These are phyloP conservation scores for Pseudoturritis turrita DNA, from an alignment of 345 rosid genomes.

Conservation along the genomic window DNA sequence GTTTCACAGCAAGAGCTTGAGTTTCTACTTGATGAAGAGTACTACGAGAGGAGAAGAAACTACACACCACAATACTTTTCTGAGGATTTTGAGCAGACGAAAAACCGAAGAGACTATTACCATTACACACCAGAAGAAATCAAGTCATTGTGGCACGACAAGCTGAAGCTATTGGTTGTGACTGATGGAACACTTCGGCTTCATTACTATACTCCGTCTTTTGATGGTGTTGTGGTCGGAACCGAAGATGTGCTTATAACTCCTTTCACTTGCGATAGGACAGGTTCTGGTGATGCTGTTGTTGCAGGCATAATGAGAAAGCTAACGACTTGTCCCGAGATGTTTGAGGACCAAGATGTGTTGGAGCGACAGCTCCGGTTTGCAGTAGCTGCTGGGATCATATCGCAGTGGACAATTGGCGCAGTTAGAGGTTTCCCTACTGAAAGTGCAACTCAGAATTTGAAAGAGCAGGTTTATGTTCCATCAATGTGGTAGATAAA, in stretches of 20 bases:
- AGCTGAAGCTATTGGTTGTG: conserved; percentile 69
- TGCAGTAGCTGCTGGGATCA: conserved; percentile 82
- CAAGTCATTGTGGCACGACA: conserved; percentile 78
- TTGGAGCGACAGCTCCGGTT: conserved; percentile 87
- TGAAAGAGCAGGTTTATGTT: conserved; percentile 89
- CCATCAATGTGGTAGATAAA: conserved; percentile 86
- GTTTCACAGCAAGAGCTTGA: conserved; percentile 81
- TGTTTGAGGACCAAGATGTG: conserved; percentile 68
- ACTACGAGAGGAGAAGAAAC: conserved; percentile 55
- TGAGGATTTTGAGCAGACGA: conserved; percentile 59
- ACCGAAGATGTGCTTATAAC: conserved; percentile 87
- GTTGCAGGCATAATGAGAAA: conserved; percentile 88
- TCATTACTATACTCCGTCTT: conserved; percentile 69
- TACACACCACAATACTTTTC: conserved; percentile 78
- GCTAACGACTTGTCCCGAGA: conserved; percentile 67
- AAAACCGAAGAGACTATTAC: conserved; percentile 59
- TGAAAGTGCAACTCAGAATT: conserved; percentile 84
- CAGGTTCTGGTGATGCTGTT: conserved; percentile 95
- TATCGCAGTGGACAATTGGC: conserved; percentile 94
- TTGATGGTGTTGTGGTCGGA: conserved; percentile 79
- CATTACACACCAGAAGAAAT: conserved; percentile 78
- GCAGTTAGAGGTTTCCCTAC: conserved; percentile 88
- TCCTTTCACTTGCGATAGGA: conserved; percentile 88
- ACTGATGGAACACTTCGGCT: conserved; percentile 85
- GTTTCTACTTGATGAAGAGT: conserved; percentile 78